Conservation (phyloP, 2,329 filamentous ascomycete genomes). For the Grosmannia serpens region DNA sequence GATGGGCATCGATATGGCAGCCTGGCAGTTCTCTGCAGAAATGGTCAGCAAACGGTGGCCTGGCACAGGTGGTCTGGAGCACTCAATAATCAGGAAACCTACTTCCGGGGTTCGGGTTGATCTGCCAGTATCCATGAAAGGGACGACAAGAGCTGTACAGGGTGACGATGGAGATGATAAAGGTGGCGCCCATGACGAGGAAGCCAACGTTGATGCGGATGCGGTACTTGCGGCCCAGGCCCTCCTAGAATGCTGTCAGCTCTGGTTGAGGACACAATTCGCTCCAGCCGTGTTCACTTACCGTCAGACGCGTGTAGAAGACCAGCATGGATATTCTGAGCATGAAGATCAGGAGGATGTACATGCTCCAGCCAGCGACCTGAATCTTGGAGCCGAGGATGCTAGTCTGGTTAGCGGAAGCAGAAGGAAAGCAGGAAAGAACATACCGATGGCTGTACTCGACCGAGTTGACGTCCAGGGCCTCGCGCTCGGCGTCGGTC, state of each 20-base stretch:
- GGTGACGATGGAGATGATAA: constrained; percentile 1
- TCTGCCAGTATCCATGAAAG: constrained; percentile 11
- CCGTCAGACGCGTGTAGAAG: constrained; percentile 41
- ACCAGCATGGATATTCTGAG: constrained; percentile 42
- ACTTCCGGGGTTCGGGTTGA: constrained; percentile 13
- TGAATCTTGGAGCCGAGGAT: constrained; percentile 40
- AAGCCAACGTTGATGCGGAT: constrained; percentile 7
- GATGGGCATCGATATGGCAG: constrained; percentile 18
- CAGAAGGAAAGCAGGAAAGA: neutral
- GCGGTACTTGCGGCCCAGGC: constrained; percentile 2
- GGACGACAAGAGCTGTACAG: constrained; percentile 6
- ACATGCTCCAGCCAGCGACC: constrained; percentile 41
- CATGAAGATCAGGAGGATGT: constrained; percentile 38
- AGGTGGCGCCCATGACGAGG: neutral
- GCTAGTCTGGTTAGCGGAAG: constrained; percentile 13
- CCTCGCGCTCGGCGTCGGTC: constrained; percentile 34
- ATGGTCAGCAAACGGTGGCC: constrained; percentile 13
- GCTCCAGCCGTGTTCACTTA: constrained; percentile 8
- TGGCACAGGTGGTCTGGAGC: neutral
- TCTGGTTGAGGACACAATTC: neutral
- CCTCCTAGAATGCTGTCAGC: neutral
- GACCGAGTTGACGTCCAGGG: constrained; percentile 27
- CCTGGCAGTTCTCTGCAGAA: constrained; percentile 32
- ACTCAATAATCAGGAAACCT: neutral
- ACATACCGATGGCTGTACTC: constrained; percentile 24